phyloP scores from a whole-genome alignment of 2,329 filamentous ascomycete genomes.

The Clarireedia paspali region DNA sequence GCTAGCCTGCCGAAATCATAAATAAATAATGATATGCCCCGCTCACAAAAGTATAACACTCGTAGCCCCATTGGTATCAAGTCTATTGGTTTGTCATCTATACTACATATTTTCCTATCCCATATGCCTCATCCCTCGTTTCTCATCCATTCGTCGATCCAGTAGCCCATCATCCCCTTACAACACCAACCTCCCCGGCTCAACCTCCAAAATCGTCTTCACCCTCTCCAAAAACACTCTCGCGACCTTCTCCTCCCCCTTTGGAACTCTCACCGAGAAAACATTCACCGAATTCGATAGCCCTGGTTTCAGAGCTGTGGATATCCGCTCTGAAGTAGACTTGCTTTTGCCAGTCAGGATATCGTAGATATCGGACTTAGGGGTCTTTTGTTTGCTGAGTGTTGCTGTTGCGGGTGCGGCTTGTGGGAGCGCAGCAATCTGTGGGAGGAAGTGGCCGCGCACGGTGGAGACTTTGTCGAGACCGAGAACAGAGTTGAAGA shows the following conservation, averaged over 20 bases:
- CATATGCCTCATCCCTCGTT: too few species aligned
- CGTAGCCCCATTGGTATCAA: too few species aligned
- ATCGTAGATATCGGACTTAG: slow-evolving; percentile 70
- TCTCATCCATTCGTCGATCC: too few species aligned
- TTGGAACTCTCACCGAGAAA: slow-evolving; percentile 74
- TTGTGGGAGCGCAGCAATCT: slow-evolving; percentile 43
- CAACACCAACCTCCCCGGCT: slow-evolving; percentile 67
- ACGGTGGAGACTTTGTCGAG: slow-evolving; percentile 47
- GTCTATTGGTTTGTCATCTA: too few species aligned
- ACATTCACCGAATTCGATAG: slow-evolving; percentile 58
- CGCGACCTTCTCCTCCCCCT: slow-evolving; percentile 74
- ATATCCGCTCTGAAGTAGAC: slow-evolving; percentile 20
- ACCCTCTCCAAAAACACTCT: slow-evolving; percentile 77
- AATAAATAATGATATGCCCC: too few species aligned
- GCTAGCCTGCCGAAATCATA: too few species aligned
- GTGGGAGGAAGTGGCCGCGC: slow-evolving; percentile 61
- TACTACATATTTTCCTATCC: too few species aligned
- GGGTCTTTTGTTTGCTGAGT: slow-evolving; percentile 33
- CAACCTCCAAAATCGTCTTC: slow-evolving; percentile 73
- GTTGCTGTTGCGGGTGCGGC: slow-evolving; percentile 18
- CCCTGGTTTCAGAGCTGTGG: slow-evolving; percentile 34
- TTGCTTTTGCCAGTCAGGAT: slow-evolving; percentile 51
- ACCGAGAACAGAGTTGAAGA: slow-evolving; percentile 85
- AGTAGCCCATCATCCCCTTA: slow-evolving; percentile 25
- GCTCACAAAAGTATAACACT: too few species aligned